Evolutionary conservation across 352 stramenopile species (phyloP), one percentile per base, ranked within the genome.

Genomic region (Phytophthora foliorum): DNA sequence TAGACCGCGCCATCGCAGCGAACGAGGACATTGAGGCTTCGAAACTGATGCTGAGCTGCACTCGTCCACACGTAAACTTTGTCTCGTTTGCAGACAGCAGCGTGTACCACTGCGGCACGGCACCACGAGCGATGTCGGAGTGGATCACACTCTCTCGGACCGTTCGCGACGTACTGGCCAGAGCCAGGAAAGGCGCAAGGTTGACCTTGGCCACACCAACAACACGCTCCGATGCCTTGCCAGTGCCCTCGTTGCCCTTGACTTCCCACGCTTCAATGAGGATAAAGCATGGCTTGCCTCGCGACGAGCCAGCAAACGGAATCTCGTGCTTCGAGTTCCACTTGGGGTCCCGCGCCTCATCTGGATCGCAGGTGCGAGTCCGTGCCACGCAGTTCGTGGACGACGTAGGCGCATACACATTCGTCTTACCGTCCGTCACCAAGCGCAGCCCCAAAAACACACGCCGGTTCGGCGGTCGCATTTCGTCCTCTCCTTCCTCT

Each of bases 1-100:
- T 74, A 13, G 53, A 61, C 19, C 68, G 69, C 29, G 72, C 69
- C 63, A 80, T 77, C 7, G 72, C 68, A 57, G 72, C 63, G 52
- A 80, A 80, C 14, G 72, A 80, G 9, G 72, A 38, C 63, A 76
- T 72, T 13, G 69, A 73, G 10, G 82, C 67, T 52, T 95, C 89
- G 42, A 96, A 96, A 58, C 81, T 94, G 52, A 96, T 94, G 55
- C 88, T 95, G 36, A 96, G 75, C 57, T 95, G 89, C 42, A 96
- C 88, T 32, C 89, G 80, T 51, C 89, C 89, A 64, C 87, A 95
- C 14, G 89, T 93, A 51, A 92, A 90, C 70, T 93, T 93, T 9
- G 89, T 94, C 61, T 94, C 84, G 52, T 82, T 90, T 21, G 87
- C 83, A 24, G 89, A 96, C 49, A 96, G 51, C 21, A 96, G 52